These are phyloP conservation scores for Cercospora sp. DNA, from an alignment of 2,329 filamentous ascomycete genomes.

Conservation along the genomic window DNA sequence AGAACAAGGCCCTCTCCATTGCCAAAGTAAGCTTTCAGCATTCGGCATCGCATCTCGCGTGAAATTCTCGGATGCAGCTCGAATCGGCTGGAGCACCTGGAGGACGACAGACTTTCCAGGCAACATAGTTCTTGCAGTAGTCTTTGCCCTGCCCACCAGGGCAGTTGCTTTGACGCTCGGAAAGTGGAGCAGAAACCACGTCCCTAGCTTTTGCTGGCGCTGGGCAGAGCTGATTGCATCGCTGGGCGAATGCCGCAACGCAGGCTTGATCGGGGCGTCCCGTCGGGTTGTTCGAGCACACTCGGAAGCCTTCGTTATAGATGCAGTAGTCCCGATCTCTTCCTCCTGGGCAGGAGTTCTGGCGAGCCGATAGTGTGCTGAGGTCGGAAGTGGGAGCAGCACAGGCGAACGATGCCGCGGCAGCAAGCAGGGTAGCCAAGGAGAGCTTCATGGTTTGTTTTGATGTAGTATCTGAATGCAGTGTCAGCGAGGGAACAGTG, in stretches of 20 bases:
- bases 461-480: background rate
- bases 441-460: background rate
- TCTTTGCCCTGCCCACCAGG: background rate
- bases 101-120: background rate
- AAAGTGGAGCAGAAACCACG: background rate
- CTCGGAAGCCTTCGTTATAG: background rate
- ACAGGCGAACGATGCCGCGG: background rate
- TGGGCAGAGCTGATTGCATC: background rate
- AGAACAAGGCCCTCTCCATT: background rate
- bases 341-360: background rate
- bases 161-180: background rate
- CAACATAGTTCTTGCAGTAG: background rate
- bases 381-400: background rate
- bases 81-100: background rate
- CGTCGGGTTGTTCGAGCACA: background rate
- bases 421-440: background rate
- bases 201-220: background rate
- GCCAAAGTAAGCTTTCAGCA: background rate
- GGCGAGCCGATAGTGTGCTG: background rate
- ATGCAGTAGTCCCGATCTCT: background rate
- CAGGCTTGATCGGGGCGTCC: background rate
- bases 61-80: background rate
- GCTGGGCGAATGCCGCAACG: background rate
- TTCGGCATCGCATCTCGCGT: background rate
- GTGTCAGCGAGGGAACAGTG: background rate